phyloP scores from a whole-genome alignment of 1,284 basidiomycete species.

The Cryptococcus jaspeensis region DNA sequence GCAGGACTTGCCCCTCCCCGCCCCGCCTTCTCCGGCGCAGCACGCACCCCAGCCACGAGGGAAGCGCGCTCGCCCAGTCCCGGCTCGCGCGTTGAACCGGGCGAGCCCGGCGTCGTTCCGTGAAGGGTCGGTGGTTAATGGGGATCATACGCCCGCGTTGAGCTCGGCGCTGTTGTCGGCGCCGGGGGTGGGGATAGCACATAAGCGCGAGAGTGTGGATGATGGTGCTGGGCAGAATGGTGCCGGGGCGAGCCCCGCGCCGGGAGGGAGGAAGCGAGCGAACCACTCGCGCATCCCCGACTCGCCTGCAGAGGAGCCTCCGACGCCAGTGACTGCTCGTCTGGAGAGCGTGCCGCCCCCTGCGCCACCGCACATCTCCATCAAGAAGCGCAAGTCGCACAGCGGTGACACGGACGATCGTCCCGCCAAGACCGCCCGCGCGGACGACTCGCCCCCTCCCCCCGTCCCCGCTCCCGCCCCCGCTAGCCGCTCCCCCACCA shows the following conservation, averaged over 20 bases:
- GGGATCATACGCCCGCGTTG: background rate
- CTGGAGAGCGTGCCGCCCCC: background rate
- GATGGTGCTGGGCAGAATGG: background rate
- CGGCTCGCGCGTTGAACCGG: constrained; percentile 16
- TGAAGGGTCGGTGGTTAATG: constrained; percentile 29
- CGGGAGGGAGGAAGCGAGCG: constrained; percentile 15
- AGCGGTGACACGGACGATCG: background rate
- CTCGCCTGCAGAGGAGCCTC: constrained; percentile 21
- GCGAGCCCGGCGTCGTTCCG: constrained; percentile 29
- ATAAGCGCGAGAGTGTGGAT: constrained; percentile 33
- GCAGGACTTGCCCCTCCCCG: constrained; percentile 51
- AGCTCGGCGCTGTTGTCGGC: constrained; percentile 13
- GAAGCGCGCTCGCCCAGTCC: constrained; percentile 30
- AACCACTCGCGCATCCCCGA: constrained; percentile 23
- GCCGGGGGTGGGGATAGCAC: constrained; percentile 7
- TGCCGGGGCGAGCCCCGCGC: constrained; percentile 20
- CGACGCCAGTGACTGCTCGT: background rate
- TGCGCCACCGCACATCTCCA: background rate
- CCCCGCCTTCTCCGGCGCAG: constrained; percentile 53
- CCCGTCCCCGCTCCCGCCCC: background rate
- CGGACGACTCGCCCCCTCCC: background rate
- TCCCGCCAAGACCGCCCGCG: background rate
- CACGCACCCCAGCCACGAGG: constrained; percentile 45
- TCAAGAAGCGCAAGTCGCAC: constrained; percentile 2
- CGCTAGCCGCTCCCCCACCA: too few relatives aligned